Evolutionary conservation across 2,329 filamentous ascomycete genomes (phyloP), one percentile per base, ranked within the genome.

Genomic region (Alternaria sp.): DNA sequence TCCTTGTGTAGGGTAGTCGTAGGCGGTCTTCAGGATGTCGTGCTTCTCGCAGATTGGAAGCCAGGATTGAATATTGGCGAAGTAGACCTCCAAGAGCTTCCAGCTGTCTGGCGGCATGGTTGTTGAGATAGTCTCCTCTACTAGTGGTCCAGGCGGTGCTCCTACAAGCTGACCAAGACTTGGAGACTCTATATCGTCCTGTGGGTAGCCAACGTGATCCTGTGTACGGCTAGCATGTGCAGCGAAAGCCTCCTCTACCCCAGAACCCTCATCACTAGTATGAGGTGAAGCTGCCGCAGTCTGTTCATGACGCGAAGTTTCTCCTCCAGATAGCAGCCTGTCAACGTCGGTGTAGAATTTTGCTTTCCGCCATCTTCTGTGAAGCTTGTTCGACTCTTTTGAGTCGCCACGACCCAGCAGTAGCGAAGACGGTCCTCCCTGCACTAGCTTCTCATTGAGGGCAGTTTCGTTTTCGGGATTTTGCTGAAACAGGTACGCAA

Each of bases 61-160:
- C 91, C 91, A 94, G 54, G 86, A 88, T 73, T 93, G 89, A 0
- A 89, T 91, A 67, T 91, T 92, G 1, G 89, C 86, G 61, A 92
- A 91, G 73, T 92, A 93, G 5, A 90, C 83, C 65, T 93, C 89
- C 39, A 93, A 79, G 4, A 93, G 82, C 3, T 84, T 81, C 80
- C 83, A 88, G 71, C 84, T 86, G 69, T 86, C 84, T 16, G 75
- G 70, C 16, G 84, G 88, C 0, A 90, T 78, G 41, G 34, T 34
- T 20, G 51, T 42, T 46, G 28, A 20, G 20, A 20, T 18, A 46
- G 9, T 20, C 14, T 14, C 5, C 20, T 32, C 46, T 18, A n/a
- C 16, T 49, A 36, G 16, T 49, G 30, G 44, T 48, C 22, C 39
- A 32, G 26, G 20, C 14, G 51, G 28, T 7, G 41, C 28, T 11